These are phyloP conservation scores for Penicillium janthinellum DNA, from an alignment of 2,329 filamentous ascomycete genomes.

Conservation along the genomic window DNA sequence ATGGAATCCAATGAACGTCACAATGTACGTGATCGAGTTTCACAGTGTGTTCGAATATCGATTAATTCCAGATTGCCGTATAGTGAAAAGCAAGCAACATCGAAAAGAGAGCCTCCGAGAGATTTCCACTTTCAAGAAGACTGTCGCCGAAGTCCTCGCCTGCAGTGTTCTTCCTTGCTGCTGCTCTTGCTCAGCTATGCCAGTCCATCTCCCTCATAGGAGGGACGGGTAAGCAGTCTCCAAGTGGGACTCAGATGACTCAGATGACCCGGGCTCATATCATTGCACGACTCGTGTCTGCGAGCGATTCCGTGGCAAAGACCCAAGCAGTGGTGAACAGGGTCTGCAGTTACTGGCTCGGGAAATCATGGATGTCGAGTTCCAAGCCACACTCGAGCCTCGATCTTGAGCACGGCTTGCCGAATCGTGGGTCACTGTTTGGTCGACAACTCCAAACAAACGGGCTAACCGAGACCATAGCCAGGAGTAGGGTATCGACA, in stretches of 20 bases:
- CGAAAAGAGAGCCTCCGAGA: not conserved
- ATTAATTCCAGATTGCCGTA: not conserved
- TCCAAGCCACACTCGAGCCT: not conserved
- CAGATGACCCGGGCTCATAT: too few relatives aligned
- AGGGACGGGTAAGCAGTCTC: too few relatives aligned
- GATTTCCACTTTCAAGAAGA: not conserved
- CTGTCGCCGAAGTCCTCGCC: not conserved
- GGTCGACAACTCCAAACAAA: too few relatives aligned
- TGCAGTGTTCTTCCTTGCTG: not conserved
- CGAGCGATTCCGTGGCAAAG: too few relatives aligned
- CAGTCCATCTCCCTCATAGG: not conserved
- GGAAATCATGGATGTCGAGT: not conserved
- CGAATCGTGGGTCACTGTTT: not conserved
- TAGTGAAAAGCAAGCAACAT: not conserved
- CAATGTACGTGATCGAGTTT: not conserved
- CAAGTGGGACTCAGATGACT: too few relatives aligned
- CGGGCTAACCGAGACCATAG: too few relatives aligned
- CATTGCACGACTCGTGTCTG: too few relatives aligned
- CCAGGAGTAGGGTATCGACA: too few relatives aligned
- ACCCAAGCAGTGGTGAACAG: too few relatives aligned
- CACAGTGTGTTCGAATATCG: not conserved
- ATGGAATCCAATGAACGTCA: not conserved
- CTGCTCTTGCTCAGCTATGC: not conserved
- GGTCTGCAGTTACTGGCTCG: too few relatives aligned
- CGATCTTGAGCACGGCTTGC: not conserved